Percentiles rank a stretch among this genome's conserved stretches.
These are phyloP conservation scores for Pisolithus marmoratus DNA, from an alignment of 768 basidiomycete species.

Conservation along the genomic window DNA sequence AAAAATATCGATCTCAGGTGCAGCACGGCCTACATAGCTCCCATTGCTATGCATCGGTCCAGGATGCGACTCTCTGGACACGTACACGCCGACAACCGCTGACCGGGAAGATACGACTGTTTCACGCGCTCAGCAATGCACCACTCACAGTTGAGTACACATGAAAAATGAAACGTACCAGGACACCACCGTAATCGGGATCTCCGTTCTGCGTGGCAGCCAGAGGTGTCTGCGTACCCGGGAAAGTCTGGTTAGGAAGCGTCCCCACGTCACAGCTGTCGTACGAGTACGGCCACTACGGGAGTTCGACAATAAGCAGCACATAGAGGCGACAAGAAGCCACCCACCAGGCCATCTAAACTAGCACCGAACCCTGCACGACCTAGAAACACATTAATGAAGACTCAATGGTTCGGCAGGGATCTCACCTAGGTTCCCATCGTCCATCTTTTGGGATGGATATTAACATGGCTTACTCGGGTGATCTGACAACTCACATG, in stretches of 20 bases:
- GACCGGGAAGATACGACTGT: slow-evolving; percentile 48
- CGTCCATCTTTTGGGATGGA: slow-evolving; percentile 34
- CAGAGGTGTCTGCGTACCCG: slow-evolving; percentile 38
- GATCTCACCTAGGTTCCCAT: slow-evolving; percentile 41
- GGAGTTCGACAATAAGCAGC: slow-evolving; percentile 1
- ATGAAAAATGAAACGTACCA: slow-evolving; percentile 12
- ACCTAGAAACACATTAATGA: slow-evolving; percentile 24
- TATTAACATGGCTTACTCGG: slow-evolving; percentile 5
- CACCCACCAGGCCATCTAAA: slow-evolving; percentile 57
- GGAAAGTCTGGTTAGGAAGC: slow-evolving; percentile 63
- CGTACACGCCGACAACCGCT: slow-evolving; percentile 53
- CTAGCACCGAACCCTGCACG: slow-evolving; percentile 52
- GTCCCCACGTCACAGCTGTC: slow-evolving; percentile 74
- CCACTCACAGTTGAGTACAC: no score
- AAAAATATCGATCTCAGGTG: slow-evolving; percentile 58
- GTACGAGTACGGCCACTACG: slow-evolving; percentile 50
- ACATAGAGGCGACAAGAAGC: slow-evolving; percentile 19
- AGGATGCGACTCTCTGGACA: slow-evolving; percentile 53
- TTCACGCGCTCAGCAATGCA: neutral
- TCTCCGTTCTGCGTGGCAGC: slow-evolving; percentile 39
- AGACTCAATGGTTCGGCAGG: neutral
- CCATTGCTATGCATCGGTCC: slow-evolving; percentile 47
- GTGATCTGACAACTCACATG: slow-evolving; percentile 23
- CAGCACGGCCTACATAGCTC: slow-evolving; percentile 44
- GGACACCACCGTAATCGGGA: slow-evolving; percentile 21